These are phyloP conservation scores for Penicillium pulvis DNA, from an alignment of 495 filamentous ascomycete genomes.

Conservation along the genomic window DNA sequence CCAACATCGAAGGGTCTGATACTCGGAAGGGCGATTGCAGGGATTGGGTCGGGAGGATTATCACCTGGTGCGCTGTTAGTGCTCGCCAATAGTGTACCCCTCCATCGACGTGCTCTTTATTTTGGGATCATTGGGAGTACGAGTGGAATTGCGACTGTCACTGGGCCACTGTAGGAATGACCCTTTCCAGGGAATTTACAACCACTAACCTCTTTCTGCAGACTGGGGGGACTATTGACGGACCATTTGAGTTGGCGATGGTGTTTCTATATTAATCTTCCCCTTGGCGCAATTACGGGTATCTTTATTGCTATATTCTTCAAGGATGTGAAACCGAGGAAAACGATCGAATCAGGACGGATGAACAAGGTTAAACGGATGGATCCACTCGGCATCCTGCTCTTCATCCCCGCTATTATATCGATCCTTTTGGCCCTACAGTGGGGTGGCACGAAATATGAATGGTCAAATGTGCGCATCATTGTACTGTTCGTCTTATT, in stretches of 20 bases:
- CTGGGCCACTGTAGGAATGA: conserved; percentile 63
- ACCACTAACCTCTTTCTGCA: conserved; percentile 7
- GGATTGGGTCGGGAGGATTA: conserved; percentile 78
- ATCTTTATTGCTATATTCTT: conserved; percentile 60
- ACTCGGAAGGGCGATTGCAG: conserved; percentile 81
- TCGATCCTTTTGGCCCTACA: conserved; percentile 76
- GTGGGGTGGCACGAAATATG: conserved; percentile 76
- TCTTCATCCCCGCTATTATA: conserved; percentile 73
- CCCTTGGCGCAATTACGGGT: conserved; percentile 66
- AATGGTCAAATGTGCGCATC: conserved; percentile 65
- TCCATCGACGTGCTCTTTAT: conserved; percentile 70
- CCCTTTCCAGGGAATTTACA: neutral
- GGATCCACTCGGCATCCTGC: conserved; percentile 64
- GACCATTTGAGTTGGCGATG: conserved; percentile 61
- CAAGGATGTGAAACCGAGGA: conserved; percentile 52
- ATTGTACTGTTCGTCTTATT: conserved; percentile 71
- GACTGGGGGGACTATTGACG: conserved; percentile 59
- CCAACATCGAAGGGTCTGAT: conserved; percentile 76
- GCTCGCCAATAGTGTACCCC: conserved; percentile 73
- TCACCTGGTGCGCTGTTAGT: conserved; percentile 83
- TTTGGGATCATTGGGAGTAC: conserved; percentile 75
- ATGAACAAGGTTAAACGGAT: conserved; percentile 57
- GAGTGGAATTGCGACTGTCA: conserved; percentile 77
- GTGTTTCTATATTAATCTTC: conserved; percentile 68
- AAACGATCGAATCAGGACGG: conserved; percentile 37